Conservation (phyloP, 768 basidiomycete genomes). For the Leccinum subtestaceum region DNA sequence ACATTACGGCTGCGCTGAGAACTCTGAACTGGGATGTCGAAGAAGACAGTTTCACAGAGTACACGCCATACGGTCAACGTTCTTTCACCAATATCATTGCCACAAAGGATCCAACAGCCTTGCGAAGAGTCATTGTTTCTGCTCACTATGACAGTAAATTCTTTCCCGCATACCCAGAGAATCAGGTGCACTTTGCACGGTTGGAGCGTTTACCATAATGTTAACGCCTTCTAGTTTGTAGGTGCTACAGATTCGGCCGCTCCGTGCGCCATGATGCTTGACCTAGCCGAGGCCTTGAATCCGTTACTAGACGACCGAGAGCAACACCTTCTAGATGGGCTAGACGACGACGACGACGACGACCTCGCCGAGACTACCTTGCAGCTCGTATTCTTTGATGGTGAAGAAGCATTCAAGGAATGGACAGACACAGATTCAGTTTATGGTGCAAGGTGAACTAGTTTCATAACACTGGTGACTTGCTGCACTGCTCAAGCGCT, state of each 20-base stretch:
- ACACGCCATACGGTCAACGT: conserved; percentile 79
- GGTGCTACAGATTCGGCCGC: conserved; percentile 98
- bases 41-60: conserved; percentile 72
- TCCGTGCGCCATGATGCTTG: conserved; percentile 91
- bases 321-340: conserved; percentile 50
- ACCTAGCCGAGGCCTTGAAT: conserved; percentile 82
- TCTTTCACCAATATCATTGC: conserved; percentile 90
- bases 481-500: neutral
- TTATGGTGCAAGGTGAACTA: conserved; percentile 83
- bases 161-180: conserved; percentile 64
- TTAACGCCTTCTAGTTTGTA: conserved; percentile 62
- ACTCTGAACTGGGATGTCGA: conserved; percentile 85
- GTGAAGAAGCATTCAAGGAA: conserved; percentile 90
- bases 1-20: conserved; percentile 72
- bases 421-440: conserved; percentile 92
- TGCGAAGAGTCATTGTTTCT: conserved; percentile 78
- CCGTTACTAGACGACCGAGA: conserved; percentile 63
- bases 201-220: neutral
- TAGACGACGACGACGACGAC: conserved; percentile 70
- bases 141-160: conserved; percentile 96
- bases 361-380: conserved; percentile 81
- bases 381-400: conserved; percentile 94
- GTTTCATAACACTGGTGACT: neutral
- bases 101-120: conserved; percentile 87
- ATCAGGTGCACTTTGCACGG: conserved; percentile 54